Percentiles rank a stretch among this genome's conserved stretches.
Evolutionary conservation across 139 green algal genomes (phyloP).

Genomic region (Deuterostichococcus epilithicus): DNA sequence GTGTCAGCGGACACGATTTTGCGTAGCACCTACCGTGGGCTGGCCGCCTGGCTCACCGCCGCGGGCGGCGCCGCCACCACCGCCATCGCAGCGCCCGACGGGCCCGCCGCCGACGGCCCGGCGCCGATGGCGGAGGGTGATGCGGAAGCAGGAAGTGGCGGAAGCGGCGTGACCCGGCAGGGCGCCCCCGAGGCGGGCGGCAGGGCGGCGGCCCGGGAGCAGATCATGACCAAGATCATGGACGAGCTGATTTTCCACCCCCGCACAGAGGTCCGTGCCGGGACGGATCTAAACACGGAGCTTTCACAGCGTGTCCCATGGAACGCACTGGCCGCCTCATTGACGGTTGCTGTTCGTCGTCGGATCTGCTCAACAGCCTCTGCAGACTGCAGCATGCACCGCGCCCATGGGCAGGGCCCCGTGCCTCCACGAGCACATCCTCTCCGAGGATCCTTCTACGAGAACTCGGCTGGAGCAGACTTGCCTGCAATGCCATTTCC

Average conservation of each 20-base stretch:
- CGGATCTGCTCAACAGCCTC: no score
- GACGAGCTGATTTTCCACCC: slow-evolving; percentile 52
- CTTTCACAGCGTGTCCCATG: no score
- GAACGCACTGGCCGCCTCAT: no score
- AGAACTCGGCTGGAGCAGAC: no score
- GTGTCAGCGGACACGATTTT: slow-evolving; percentile 49
- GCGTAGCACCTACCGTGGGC: slow-evolving; percentile 30
- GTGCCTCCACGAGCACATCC: no score
- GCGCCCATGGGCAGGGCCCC: no score
- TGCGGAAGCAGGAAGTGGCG: background rate
- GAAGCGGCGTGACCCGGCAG: background rate
- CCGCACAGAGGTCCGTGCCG: slow-evolving; percentile 47
- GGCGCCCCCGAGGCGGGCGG: background rate
- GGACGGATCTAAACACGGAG: no score
- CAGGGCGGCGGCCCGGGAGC: slow-evolving; percentile 21
- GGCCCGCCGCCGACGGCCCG: background rate
- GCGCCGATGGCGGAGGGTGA: slow-evolving; percentile 22
- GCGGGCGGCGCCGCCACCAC: background rate
- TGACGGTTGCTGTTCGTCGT: no score
- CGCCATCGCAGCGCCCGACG: background rate
- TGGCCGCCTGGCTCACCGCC: slow-evolving; percentile 22
- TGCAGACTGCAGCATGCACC: no score
- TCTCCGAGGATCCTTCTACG: no score
- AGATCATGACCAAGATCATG: slow-evolving; percentile 42
- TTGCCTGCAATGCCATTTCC: no score